Percentiles rank a stretch among this genome's conserved stretches.
phyloP scores from a whole-genome alignment of 2,329 filamentous ascomycete species.

The Drechslerella dactyloides region DNA sequence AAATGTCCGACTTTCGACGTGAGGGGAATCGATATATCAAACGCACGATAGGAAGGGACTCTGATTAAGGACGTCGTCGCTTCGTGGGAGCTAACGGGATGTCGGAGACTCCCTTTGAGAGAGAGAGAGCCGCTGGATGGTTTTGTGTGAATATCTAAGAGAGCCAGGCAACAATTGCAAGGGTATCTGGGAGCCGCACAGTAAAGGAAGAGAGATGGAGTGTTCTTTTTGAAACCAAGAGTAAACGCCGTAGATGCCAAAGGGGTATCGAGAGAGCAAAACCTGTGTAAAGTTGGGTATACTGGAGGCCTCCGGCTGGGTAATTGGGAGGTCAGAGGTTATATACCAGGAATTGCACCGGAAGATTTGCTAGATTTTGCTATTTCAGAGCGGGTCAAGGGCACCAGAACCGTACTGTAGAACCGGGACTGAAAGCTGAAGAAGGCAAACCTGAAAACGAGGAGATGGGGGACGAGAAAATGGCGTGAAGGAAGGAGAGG shows the following conservation, averaged over 20 bases:
- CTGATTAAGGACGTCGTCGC: slow-evolving; percentile 23
- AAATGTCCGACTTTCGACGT: slow-evolving; percentile 41
- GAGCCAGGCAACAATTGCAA: slow-evolving; percentile 7
- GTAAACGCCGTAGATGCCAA: slow-evolving; percentile 16
- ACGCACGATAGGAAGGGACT: slow-evolving; percentile 46
- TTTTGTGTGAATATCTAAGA: slow-evolving; percentile 12
- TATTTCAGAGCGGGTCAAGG: slow-evolving; percentile 9
- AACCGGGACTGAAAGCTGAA: slow-evolving; percentile 7
- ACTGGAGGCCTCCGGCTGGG: slow-evolving; percentile 14
- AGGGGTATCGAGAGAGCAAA: slow-evolving; percentile 24
- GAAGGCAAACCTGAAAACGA: background rate
- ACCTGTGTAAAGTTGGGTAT: slow-evolving; percentile 22
- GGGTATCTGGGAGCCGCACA: slow-evolving; percentile 36
- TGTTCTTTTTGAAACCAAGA: slow-evolving; percentile 5
- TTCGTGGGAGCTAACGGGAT: slow-evolving; percentile 3
- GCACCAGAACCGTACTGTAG: slow-evolving; percentile 30
- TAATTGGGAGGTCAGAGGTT: slow-evolving; percentile 9
- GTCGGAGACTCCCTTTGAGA: background rate
- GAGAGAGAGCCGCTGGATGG: slow-evolving; percentile 2
- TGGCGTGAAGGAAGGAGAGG: slow-evolving; percentile 3
- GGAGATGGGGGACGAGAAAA: background rate
- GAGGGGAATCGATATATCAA: slow-evolving; percentile 50
- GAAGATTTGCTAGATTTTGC: background rate
- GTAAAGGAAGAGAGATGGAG: slow-evolving; percentile 20
- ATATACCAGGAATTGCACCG: slow-evolving; percentile 28